These are phyloP conservation scores for Ceratocystis cubensis DNA, from an alignment of 2,329 filamentous ascomycete species.

Conservation along the genomic window DNA sequence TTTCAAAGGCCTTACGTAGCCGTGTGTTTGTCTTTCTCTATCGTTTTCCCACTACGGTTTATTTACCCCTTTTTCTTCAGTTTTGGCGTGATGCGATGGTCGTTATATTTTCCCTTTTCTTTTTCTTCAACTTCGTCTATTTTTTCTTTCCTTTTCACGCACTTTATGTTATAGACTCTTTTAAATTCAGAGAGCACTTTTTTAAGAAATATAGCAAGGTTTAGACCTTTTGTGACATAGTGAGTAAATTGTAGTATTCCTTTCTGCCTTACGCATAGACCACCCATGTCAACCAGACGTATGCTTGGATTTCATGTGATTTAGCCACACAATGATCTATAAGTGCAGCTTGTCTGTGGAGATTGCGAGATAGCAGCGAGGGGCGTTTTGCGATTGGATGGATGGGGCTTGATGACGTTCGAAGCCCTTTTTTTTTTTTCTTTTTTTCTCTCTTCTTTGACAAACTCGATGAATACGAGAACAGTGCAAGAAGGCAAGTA, in stretches of 20 bases:
- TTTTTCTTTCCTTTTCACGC: constrained; percentile 3
- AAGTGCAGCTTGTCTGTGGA: not conserved
- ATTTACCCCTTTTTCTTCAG: constrained; percentile 14
- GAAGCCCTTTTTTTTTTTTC: not conserved
- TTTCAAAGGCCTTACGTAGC: constrained; percentile 13
- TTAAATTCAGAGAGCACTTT: constrained; percentile 3
- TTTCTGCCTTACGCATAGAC: no score
- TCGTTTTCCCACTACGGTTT: not conserved
- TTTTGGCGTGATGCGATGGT: constrained; percentile 16
- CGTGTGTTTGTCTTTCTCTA: constrained; percentile 15
- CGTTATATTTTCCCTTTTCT: constrained; percentile 12
- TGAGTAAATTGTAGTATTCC: no score
- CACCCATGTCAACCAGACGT: no score
- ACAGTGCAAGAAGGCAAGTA: not conserved
- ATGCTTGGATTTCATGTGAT: no score
- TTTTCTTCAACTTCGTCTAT: constrained; percentile 7
- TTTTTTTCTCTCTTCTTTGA: not conserved
- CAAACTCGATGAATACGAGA: not conserved
- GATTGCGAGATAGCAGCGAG: not conserved
- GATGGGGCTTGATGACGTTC: not conserved
- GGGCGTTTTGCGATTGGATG: not conserved
- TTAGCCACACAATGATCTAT: no score
- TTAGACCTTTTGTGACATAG: no score
- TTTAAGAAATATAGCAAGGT: not conserved
- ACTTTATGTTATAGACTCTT: constrained; percentile 21